Evolutionary conservation across 2,329 filamentous ascomycete genomes (phyloP).

Genomic region (Podosphaera fusca): DNA sequence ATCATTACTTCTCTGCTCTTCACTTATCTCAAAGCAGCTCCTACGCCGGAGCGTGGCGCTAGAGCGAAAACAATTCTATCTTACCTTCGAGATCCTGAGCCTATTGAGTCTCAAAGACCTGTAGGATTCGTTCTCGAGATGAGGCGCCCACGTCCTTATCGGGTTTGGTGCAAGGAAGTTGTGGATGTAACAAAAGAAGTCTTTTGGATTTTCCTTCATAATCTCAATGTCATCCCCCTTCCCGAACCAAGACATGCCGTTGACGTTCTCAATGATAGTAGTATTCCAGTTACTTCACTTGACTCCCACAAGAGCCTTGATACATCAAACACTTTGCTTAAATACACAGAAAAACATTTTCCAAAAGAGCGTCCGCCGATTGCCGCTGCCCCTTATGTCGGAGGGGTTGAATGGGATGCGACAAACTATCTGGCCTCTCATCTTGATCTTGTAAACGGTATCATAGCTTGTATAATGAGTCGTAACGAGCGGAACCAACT

Average conservation of each 20-base stretch:
- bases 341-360: conserved; percentile 51
- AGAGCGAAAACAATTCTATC: conserved; percentile 52
- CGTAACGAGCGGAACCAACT: conserved; percentile 48
- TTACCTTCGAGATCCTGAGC: conserved; percentile 60
- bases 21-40: conserved; percentile 55
- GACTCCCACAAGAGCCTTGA: conserved; percentile 16
- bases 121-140: conserved; percentile 78
- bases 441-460: conserved; percentile 75
- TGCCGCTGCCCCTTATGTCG: conserved; percentile 83
- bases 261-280: conserved; percentile 6
- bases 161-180: conserved; percentile 83
- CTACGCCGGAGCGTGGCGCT: conserved; percentile 34
- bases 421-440: conserved; percentile 90
- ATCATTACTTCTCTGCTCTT: conserved; percentile 79
- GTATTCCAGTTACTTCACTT: conserved; percentile 11
- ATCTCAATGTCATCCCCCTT: conserved; percentile 64
- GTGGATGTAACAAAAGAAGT: conserved; percentile 90
- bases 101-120: conserved; percentile 51
- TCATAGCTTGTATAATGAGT: conserved; percentile 60
- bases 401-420: conserved; percentile 94
- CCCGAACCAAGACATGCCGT: conserved; percentile 18
- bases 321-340: conserved; percentile 21
- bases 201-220: conserved; percentile 97
- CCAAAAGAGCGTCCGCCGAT: conserved; percentile 73
- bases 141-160: conserved; percentile 67